Conservation (phyloP, 208 protist species). For the Crithidia brevicula region DNA sequence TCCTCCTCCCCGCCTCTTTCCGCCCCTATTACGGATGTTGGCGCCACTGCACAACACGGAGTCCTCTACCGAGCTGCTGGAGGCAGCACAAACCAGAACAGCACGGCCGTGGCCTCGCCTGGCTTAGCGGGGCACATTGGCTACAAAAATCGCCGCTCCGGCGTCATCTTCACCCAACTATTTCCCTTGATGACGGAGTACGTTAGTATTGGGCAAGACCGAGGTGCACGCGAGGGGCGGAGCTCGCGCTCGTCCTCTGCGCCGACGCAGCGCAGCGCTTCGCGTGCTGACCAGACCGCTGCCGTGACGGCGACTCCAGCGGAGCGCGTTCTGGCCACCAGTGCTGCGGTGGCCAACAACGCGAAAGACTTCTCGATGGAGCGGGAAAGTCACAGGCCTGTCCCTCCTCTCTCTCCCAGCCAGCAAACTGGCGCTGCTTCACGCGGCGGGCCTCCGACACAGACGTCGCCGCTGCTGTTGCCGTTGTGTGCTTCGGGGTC, state of each 20-base stretch:
- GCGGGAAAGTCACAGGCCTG: neutral
- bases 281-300: neutral
- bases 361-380: neutral
- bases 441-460: neutral
- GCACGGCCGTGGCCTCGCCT: neutral
- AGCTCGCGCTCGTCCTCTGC: constrained; percentile 1
- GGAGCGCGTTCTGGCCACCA: neutral
- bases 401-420: constrained; percentile 1
- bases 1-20: constrained; percentile 4
- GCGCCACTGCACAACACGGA: neutral
- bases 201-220: neutral
- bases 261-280: neutral
- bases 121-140: neutral
- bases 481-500: constrained; percentile 5
- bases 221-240: neutral
- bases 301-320: neutral
- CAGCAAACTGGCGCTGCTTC: neutral
- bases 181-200: constrained; percentile 28
- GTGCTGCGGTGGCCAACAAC: too few species aligned
- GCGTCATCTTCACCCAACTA: constrained; percentile 20
- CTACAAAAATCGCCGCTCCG: constrained; percentile 1
- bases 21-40: neutral
- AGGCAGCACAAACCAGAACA: constrained; percentile 2
- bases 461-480: constrained; percentile 8
- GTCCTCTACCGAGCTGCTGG: constrained; percentile 3